Evolutionary conservation across 208 protist genomes (phyloP).

Genomic region (Wallacemonas rigidus): DNA sequence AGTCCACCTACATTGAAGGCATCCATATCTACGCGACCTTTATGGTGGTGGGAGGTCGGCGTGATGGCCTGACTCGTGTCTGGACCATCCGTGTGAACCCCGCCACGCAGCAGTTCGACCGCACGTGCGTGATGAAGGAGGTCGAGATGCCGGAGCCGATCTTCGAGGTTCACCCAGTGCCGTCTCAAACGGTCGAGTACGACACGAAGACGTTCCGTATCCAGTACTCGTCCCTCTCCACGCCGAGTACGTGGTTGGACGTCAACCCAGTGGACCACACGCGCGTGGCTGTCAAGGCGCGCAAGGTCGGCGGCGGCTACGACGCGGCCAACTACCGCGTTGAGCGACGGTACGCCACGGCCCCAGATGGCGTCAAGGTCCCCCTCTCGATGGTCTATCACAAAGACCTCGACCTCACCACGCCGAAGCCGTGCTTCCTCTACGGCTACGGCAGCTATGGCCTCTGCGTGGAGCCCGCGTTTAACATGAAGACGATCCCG

Average conservation of each 20-base stretch:
- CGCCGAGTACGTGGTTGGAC: slow-evolving; percentile 79
- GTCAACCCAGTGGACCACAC: slow-evolving; percentile 42
- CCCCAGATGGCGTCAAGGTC: slow-evolving; percentile 73
- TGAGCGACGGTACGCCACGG: slow-evolving; percentile 69
- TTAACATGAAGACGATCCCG: slow-evolving; percentile 75
- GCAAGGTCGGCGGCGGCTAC: slow-evolving; percentile 79
- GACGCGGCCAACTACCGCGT: slow-evolving; percentile 64
- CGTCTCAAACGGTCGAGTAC: slow-evolving; percentile 74
- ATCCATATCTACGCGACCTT: slow-evolving; percentile 56
- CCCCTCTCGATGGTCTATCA: slow-evolving; percentile 83
- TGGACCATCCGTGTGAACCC: slow-evolving; percentile 68
- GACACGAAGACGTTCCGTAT: slow-evolving; percentile 69
- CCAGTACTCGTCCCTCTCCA: slow-evolving; percentile 80
- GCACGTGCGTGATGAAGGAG: slow-evolving; percentile 34
- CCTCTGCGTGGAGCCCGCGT: slow-evolving; percentile 84
- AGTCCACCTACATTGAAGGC: slow-evolving; percentile 53
- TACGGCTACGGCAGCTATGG: slow-evolving; percentile 94
- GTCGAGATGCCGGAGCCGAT: slow-evolving; percentile 75
- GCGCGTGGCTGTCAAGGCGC: slow-evolving; percentile 55
- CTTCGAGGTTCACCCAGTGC: slow-evolving; percentile 55
- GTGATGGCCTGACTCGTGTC: slow-evolving; percentile 70
- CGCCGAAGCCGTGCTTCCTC: slow-evolving; percentile 80
- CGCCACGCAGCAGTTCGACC: slow-evolving; percentile 28
- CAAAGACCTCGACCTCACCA: slow-evolving; percentile 61
- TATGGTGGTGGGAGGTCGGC: slow-evolving; percentile 69